phyloP scores from a whole-genome alignment of 495 filamentous ascomycete species.

The Penicillium malachiteum region DNA sequence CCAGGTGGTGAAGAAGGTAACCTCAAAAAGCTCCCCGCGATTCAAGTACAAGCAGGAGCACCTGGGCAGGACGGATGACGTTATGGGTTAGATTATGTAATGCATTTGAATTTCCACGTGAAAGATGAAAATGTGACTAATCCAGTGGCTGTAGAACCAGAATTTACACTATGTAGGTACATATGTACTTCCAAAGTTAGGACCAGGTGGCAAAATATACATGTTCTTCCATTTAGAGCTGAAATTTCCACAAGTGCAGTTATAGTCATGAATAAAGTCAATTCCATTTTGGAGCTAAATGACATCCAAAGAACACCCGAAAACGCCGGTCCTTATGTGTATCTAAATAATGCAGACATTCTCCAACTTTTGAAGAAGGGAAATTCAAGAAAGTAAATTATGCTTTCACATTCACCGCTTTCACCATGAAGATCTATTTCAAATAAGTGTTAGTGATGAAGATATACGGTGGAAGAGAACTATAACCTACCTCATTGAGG shows the following conservation, averaged over 20 bases:
- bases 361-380: background rate
- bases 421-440: constrained; percentile 71
- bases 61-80: constrained; percentile 14
- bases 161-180: background rate
- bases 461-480: no score
- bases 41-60: background rate
- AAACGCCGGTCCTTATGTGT: constrained; percentile 2
- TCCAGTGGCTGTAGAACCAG: no score
- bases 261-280: background rate
- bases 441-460: constrained; percentile 32
- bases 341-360: background rate
- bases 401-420: constrained; percentile 58
- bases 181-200: no score
- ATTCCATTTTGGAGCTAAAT: background rate
- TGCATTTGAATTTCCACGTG: background rate
- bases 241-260: no score
- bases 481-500: constrained; percentile 65
- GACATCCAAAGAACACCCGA: background rate
- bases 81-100: constrained; percentile 4
- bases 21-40: background rate
- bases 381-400: background rate
- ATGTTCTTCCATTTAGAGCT: no score
- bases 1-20: background rate
- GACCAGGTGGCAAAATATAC: background rate
- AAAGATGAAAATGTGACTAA: background rate